Evolutionary conservation across 2,329 filamentous ascomycete species (phyloP), one percentile per base, ranked within the genome.

Genomic region (Aspergillus luchuensis): DNA sequence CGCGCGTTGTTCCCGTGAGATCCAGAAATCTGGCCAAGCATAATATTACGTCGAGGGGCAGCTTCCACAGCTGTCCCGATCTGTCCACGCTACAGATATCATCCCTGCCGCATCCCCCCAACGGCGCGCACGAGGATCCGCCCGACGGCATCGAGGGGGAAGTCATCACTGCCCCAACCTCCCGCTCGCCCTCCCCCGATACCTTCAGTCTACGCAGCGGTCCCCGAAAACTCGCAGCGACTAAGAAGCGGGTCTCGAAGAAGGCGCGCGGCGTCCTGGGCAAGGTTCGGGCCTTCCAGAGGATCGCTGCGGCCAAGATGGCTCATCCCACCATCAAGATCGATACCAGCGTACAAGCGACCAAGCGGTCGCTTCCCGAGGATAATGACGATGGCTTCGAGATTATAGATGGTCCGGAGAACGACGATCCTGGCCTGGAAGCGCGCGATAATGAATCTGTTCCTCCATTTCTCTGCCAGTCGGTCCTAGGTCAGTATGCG

Each of bases 51-150:
- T 70, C 71, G 67, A 72, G 73, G 72, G 72, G 74, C 75, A 75
- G 74, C 76, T 77, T 72, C 63, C 67, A 74, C 67, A 77, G 77
- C 75, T 79, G 76, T 74, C 76, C 76, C 68, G 75, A 78, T 71
- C 71, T 78, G 65, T 76, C 74, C 47, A 69, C 72, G 59, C 69
- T 77, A 65, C 73, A 72, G 65, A 73, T 72, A 67, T 66, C 70
- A 59, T 64, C 68, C 62, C 62, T 65, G 63, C 66, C 63, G 60
- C 64, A 65, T 25, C 56, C 67, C 56, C 56, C 64, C 56, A 63
- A 65, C 68, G 69, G 66, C 66, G 61, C 66, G 59, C 65, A 28
- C 28, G 25, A 56, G 65, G 68, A 67, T 64, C 60, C 65, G 57
- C 57, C 69, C 57, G 64, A 66, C 70, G 63, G 58, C 56, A 62